Percentiles rank a stretch among this genome's conserved stretches.
These are phyloP conservation scores for Colletotrichum tofieldiae DNA, from an alignment of 2,329 filamentous ascomycete species.

Conservation along the genomic window DNA sequence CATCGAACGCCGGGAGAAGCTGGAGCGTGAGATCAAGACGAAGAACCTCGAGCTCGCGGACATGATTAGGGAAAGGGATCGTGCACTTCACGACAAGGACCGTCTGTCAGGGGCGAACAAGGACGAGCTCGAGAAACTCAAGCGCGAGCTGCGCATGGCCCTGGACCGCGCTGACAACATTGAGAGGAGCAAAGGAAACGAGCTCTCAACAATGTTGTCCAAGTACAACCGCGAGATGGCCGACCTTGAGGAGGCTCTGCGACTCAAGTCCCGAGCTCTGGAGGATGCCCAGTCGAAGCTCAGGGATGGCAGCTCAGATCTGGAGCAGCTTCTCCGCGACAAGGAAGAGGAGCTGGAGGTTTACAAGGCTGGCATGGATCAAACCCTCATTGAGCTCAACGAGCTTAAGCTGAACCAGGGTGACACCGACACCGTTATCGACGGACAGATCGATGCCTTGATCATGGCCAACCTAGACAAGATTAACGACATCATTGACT, in stretches of 20 bases:
- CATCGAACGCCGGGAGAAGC: constrained; percentile 93
- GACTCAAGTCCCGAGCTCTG: constrained; percentile 88
- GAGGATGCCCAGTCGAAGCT: constrained; percentile 87
- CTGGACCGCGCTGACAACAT: constrained; percentile 92
- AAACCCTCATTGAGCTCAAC: constrained; percentile 92
- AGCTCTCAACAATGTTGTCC: constrained; percentile 93
- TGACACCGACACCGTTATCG: constrained; percentile 84
- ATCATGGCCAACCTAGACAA: constrained; percentile 90
- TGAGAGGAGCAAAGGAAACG: constrained; percentile 93
- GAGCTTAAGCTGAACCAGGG: constrained; percentile 84
- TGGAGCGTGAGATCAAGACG: constrained; percentile 98
- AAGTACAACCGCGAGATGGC: constrained; percentile 98
- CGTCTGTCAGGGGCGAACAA: constrained; percentile 87
- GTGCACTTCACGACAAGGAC: constrained; percentile 94
- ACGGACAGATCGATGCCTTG: constrained; percentile 92
- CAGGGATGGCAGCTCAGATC: constrained; percentile 85
- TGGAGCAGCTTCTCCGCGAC: constrained; percentile 88
- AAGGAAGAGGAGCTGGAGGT: constrained; percentile 99
- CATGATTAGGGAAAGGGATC: constrained; percentile 97
- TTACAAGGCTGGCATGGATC: constrained; percentile 98
- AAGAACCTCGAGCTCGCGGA: constrained; percentile 99
- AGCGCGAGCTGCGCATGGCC: constrained; percentile 92
- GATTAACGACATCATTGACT: constrained; percentile 98
- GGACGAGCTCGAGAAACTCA: constrained; percentile 95
- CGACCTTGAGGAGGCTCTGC: constrained; percentile 92